phyloP scores from a whole-genome alignment of 345 rosid genomes.

The Mercurialis annua region DNA sequence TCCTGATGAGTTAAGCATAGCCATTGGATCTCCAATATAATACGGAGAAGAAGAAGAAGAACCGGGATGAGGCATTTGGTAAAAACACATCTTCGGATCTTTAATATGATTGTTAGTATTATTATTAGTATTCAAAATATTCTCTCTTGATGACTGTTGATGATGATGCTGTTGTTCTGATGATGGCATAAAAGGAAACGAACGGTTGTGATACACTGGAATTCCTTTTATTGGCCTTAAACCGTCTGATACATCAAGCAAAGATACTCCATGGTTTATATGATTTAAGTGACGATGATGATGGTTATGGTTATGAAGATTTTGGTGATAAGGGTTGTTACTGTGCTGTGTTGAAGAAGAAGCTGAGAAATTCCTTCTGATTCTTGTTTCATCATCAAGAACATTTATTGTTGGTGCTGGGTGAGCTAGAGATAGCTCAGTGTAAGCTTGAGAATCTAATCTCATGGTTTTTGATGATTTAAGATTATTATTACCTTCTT shows the following conservation, averaged over 20 bases:
- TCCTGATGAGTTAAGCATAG: constrained; percentile 36
- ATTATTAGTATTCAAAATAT: no score
- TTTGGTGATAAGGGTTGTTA: constrained; percentile 27
- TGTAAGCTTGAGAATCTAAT: constrained; percentile 25
- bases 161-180: constrained; percentile 5
- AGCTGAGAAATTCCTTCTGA: constrained; percentile 6
- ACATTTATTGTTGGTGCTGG: constrained; percentile 12
- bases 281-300: constrained; percentile 13
- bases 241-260: constrained; percentile 38
- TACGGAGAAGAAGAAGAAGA: constrained; percentile 35
- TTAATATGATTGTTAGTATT: constrained; percentile 9
- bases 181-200: constrained; percentile 45
- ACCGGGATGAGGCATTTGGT: constrained; percentile 39
- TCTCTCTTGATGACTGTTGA: constrained; percentile 20
- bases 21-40: constrained; percentile 49
- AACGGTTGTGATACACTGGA: constrained; percentile 73
- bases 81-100: constrained; percentile 42
- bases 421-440: constrained; percentile 46
- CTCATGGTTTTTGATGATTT: constrained; percentile 25
- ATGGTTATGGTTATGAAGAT: constrained; percentile 10
- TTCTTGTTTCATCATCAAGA: neutral
- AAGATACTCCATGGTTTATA: constrained; percentile 29
- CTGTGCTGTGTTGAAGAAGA: constrained; percentile 9
- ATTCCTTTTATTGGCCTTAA: constrained; percentile 73
- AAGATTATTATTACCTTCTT: neutral